A percentile compares a stretch with the other conserved stretches of the same genome.
phyloP scores from a whole-genome alignment of 805 yeast species.

The Priceomyces melissophilus region DNA sequence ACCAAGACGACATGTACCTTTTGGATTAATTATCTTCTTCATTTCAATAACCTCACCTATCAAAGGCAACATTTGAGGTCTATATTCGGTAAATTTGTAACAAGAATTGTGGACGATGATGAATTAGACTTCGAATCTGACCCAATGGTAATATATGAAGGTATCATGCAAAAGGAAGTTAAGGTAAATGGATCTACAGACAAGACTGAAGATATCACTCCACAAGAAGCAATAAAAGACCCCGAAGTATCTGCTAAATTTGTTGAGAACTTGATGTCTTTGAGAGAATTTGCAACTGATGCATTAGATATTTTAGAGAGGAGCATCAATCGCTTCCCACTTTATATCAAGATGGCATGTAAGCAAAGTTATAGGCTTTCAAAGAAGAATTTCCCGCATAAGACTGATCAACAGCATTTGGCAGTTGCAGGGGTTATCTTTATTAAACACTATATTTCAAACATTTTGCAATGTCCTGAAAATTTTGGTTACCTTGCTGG shows the following conservation, averaged over 20 bases:
- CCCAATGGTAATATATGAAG: constrained; percentile 57
- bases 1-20: constrained; percentile 33
- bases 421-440: constrained; percentile 68
- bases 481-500: constrained; percentile 49
- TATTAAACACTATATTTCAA: constrained; percentile 47
- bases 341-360: constrained; percentile 34
- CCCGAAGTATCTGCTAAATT: constrained; percentile 67
- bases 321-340: constrained; percentile 35
- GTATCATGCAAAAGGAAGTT: constrained; percentile 36
- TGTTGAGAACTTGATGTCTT: constrained; percentile 65
- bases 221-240: constrained; percentile 75
- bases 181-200: constrained; percentile 33
- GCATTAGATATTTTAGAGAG: constrained; percentile 51
- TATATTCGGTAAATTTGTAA: constrained; percentile 37
- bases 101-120: constrained; percentile 41
- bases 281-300: constrained; percentile 69
- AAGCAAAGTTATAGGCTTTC: constrained; percentile 35
- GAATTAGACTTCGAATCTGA: constrained; percentile 73
- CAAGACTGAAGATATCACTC: constrained; percentile 39
- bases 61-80: constrained; percentile 45
- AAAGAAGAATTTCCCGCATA: constrained; percentile 52
- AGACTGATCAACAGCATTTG: constrained; percentile 54
- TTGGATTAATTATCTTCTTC: constrained; percentile 45
- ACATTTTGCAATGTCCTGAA: constrained; percentile 50
- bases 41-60: constrained; percentile 45